Evolutionary conservation across 805 yeast species (phyloP), one percentile per base, ranked within the genome.

Genomic region (Cyberlindnera amylophila): DNA sequence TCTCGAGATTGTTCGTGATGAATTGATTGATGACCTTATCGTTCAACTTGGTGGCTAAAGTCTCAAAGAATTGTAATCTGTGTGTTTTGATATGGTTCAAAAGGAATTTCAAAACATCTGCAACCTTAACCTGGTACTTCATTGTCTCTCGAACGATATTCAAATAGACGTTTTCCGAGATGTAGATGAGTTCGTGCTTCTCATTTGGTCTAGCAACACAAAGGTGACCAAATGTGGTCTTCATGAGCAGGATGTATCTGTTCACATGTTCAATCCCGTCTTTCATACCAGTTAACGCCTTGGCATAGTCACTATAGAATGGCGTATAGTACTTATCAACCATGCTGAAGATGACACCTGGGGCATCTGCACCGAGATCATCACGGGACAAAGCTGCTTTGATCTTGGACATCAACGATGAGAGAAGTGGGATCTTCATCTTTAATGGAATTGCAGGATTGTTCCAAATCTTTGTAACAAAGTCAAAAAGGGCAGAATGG

Each of bases 1-100:
- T 52, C 32, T 53, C 58, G n/a, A 56, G 17, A 30, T 53, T 53
- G 39, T 56, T 54, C 5, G 49, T 38, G 32, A 56, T 46, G 42
- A 40, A 56, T 11, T 38, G 37, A 10, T 31, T 34, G n/a, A 53
- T 37, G 9, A 24, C 18, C 13, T 26, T 3, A 4, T 33, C 29
- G 4, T 47, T 21, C 6, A 44, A n/a, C 8, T 32, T 21, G 2
- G 18, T 7, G 8, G 46, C 34, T 8, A 54, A 16, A 13, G 32
- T 39, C 17, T 55, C 53, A 23, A 47, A 45, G 19, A 55, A 44
- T 10, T 30, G 31, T 34, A 48, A 44, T 32, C 50, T 52, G 33
- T 39, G 39, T 0, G 34, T 13, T 35, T 56, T 52, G 30, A 50
- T 45, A 17, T 47, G 50, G 5, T 34, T 32, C 9, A 52, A 30